Evolutionary conservation across 2,329 filamentous ascomycete genomes (phyloP), one percentile per base, ranked within the genome.

Genomic region (Paecilomyces sp.): DNA sequence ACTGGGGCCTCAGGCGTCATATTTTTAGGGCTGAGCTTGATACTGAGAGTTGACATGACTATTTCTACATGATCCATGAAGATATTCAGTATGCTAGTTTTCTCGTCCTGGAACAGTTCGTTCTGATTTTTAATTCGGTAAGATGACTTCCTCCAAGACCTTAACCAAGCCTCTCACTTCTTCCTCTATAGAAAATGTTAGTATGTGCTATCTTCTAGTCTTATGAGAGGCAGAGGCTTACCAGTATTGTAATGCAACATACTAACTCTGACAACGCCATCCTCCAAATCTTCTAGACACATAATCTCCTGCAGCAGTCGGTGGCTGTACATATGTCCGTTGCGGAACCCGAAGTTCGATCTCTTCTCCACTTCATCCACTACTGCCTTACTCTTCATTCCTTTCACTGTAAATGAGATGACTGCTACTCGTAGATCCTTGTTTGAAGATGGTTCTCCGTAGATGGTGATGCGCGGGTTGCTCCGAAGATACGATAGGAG

Each of bases 221-320:
- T 24, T 12, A 18, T 9, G 7, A n/a, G 30, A 28, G 34, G 28
- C 53, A 79, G 6, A 28, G 25, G 25, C 82, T 78, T 68, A 85
- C 83, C 68, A 2, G 86, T 89, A 66, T 91, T 91, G 68, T 91
- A 91, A 72, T 90, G 88, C 58, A 88, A 81, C 78, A 90, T 79
- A 66, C 86, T 89, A n/a, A 90, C 85, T 63, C 88, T 80, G 3
- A 88, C 80, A 8, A 90, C 83, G 0, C 87, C 88, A 64, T 89
- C 81, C 8, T 81, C 77, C 58, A 86, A 78, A 30, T 81, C 77
- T 0, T 77, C 80, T 56, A 89, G 72, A 0, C 79, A 79, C 41
- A 90, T 68, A 0, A 89, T 75, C 1, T 88, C 83, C 60, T 83
- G 76, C 12, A 83, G 77, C 63, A 90, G 68, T 15, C 88, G 76